Evolutionary conservation across 2,329 filamentous ascomycete genomes (phyloP), one percentile per base, ranked within the genome.

Genomic region (Berkeleyomyces basicola): DNA sequence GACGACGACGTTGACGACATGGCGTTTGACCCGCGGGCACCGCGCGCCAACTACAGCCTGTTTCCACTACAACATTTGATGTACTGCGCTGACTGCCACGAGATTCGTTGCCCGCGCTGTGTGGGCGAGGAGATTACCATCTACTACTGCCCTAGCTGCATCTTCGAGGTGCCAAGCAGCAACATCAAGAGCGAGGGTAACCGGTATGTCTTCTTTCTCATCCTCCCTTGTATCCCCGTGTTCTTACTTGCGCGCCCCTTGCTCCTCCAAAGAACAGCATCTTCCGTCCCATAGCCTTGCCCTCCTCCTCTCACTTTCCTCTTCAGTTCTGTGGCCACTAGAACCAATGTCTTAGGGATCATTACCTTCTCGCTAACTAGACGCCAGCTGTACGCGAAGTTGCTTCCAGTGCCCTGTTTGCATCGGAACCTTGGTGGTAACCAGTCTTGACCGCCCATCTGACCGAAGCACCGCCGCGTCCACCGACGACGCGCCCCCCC

Each of bases 81-180:
- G 47, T 99, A 95, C 76, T 99, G 93, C 77, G 92, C 96, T 71
- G 93, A 97, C 72, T 99, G 93, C 73, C 90, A 95, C 71, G 87
- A 96, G 73, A 95, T 97, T 66, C 87, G 93, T 68, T 99, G 93
- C 71, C 88, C 90, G 4, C 81, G 90, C 75, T 99, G 93, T 70
- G 88, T 95, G 61, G 82, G 86, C 58, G 93, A 99, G 71, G 93
- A 99, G 75, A 90, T 96, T 62, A 85, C 95, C 58, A 93, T 89
- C 61, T 96, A 90, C 79, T 99, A 89, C 74, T 99, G 93, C 70
- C 93, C 93, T 4, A 92, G 84, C 71, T 99, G 93, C 72, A 76
- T 99, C 63, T 97, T 99, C 70, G 93, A 99, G 74, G 92, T 96
- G 40, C 90, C 92, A 4, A 95, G 88, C 72, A 95, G 89, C 70